Evolutionary conservation across 148 eudicot genomes (phyloP).

Genomic region (Bassia scoparia): DNA sequence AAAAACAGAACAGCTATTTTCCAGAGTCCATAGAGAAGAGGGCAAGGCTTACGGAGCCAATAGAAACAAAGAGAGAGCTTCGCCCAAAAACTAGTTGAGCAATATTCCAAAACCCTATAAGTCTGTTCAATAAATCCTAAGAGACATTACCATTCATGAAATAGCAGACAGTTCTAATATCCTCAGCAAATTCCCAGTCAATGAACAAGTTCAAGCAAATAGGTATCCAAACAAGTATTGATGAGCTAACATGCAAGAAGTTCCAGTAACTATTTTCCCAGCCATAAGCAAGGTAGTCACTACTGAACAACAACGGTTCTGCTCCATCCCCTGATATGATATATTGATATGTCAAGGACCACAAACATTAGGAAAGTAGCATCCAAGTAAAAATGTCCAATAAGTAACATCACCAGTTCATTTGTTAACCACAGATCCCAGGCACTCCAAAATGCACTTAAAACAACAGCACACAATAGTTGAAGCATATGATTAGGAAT

Average conservation of each 20-base stretch:
- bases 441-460: constrained; percentile 24
- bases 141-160: constrained; percentile 7
- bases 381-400: constrained; percentile 16
- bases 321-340: neutral
- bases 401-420: constrained; percentile 3
- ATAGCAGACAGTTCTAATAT: neutral
- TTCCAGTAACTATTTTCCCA: neutral
- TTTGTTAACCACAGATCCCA: constrained; percentile 13
- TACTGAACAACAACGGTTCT: neutral
- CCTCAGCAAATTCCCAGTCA: neutral
- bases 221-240: neutral
- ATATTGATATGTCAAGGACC: neutral
- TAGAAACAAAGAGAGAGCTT: neutral
- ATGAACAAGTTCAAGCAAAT: neutral
- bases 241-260: neutral
- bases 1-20: neutral
- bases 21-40: neutral
- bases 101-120: neutral
- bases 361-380: neutral
- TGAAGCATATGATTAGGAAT: constrained; percentile 20
- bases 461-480: constrained; percentile 8
- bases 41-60: neutral
- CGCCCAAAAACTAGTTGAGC: neutral
- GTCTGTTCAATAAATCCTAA: neutral
- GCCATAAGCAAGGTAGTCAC: constrained; percentile 2